Evolutionary conservation across 371 early-diverging fungal species (phyloP), one percentile per base, ranked within the genome.

Genomic region (Mucor mucedo): DNA sequence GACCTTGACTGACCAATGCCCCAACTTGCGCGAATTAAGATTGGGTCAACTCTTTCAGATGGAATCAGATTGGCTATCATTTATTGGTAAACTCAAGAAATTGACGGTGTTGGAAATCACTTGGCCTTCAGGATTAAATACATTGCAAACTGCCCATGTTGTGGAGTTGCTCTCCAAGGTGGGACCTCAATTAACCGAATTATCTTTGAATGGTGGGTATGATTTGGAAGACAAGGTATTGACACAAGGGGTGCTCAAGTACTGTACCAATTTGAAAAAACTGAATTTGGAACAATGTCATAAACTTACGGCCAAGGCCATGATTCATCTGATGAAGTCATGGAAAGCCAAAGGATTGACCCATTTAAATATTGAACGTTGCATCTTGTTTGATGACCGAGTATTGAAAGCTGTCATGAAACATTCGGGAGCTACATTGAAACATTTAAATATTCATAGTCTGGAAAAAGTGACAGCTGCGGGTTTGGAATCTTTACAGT

Each of bases 371-470:
- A 58, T 93, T 5, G 62, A 71, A 21, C 84, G 90, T 16, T 83
- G 87, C 62, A 65, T 77, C 16, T 58, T 70, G 45, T 62, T 91
- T 16, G 77, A 79, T 13, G 92, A 93, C 65, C 78, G 68, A 0
- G 86, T 83, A 0, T 49, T 93, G 10, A 68, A 75, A 16, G 82
- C 86, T n/a, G 52, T 89, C 44, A 65, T 90, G 27, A 75, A 65
- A 3, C 89, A 87, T 48, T 87, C 91, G 29, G 86, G 87, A 10
- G 57, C 61, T 5, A 76, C 87, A 1, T 69, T 95, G 27, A 68
- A 71, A 29, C 49, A 69, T 1, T 65, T 95, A 21, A 77, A 75
- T 35, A 60, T 95, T 59, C 91, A 93, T 62, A 90, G 92, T n/a
- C 67, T 92, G 58, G 90, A 92, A 28, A 84, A 87, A 40, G 55